phyloP scores from a whole-genome alignment of 1,284 basidiomycete species.

The Austroboletus novae-zelandiae region DNA sequence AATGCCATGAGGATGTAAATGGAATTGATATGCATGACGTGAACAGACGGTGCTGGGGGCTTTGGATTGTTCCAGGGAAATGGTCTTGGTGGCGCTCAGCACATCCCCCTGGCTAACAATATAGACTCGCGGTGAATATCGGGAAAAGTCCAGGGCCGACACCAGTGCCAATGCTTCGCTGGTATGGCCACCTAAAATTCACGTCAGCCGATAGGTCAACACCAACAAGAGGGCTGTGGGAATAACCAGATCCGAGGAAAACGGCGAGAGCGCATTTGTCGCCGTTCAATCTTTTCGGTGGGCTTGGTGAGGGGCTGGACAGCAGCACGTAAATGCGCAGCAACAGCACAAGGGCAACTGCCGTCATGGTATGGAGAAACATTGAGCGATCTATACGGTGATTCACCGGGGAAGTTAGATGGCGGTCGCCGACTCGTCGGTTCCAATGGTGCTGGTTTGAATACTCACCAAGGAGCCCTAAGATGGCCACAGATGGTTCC shows the following conservation, averaged over 20 bases:
- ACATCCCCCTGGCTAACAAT: conserved; percentile 81
- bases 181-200: conserved; percentile 84
- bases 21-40: background rate
- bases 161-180: conserved; percentile 81
- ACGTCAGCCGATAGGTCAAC: conserved; percentile 3
- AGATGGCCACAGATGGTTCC: background rate
- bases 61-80: conserved; percentile 57
- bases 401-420: background rate
- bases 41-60: conserved; percentile 22
- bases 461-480: background rate
- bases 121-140: conserved; percentile 80
- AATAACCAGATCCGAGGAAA: conserved; percentile 60
- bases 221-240: background rate
- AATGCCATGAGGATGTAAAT: conserved; percentile 9
- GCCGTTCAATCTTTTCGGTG: conserved; percentile 10
- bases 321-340: conserved; percentile 21
- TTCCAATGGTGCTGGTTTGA: background rate
- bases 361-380: conserved; percentile 10
- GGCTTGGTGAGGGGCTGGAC: conserved; percentile 9
- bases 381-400: conserved; percentile 8
- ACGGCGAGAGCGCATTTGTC: conserved; percentile 45
- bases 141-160: conserved; percentile 72
- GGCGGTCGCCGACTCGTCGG: background rate
- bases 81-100: conserved; percentile 74
- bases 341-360: conserved; percentile 16